These are phyloP conservation scores for Liquidambar formosana DNA, from an alignment of 164 flowering plant species.

Conservation along the genomic window DNA sequence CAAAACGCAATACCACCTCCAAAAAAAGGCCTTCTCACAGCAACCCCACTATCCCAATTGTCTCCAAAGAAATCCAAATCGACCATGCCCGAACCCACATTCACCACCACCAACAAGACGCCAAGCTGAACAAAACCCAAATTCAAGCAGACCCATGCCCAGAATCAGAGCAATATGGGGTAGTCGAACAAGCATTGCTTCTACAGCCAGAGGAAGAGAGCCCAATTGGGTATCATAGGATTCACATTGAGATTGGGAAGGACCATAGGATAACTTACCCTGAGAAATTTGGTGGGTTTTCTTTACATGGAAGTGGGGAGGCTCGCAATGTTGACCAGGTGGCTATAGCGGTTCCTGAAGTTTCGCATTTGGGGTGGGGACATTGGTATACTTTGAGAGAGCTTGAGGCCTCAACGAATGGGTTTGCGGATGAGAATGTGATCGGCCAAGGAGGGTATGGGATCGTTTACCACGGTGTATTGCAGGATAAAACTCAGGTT, in stretches of 20 bases:
- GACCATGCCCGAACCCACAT: slow-evolving; percentile 29
- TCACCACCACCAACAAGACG: slow-evolving; percentile 5
- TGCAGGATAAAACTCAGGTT: slow-evolving; percentile 46
- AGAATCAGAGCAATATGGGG: slow-evolving; percentile 28
- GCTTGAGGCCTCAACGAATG: slow-evolving; percentile 61
- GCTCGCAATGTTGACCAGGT: slow-evolving; percentile 34
- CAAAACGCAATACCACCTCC: slow-evolving; percentile 27
- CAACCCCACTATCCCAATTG: slow-evolving; percentile 44
- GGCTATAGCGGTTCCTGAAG: slow-evolving; percentile 46
- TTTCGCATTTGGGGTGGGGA: slow-evolving; percentile 85
- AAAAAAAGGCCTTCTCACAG: slow-evolving; percentile 12
- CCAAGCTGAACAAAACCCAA: slow-evolving; percentile 15
- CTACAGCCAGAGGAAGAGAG: slow-evolving; percentile 40
- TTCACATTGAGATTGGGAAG: slow-evolving; percentile 62
- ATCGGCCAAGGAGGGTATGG: slow-evolving; percentile 88
- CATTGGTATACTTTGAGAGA: slow-evolving; percentile 81
- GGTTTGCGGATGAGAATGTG: slow-evolving; percentile 58
- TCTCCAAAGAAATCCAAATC: slow-evolving; percentile 60
- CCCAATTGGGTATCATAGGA: slow-evolving; percentile 30
- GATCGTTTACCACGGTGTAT: slow-evolving; percentile 64
- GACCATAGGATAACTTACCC: slow-evolving; percentile 56
- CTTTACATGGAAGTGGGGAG: slow-evolving; percentile 42
- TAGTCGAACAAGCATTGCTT: slow-evolving; percentile 37
- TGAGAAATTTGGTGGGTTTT: slow-evolving; percentile 28
- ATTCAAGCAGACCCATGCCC: slow-evolving; percentile 36